Percentiles rank a stretch among this genome's conserved stretches.
These are phyloP conservation scores for Dioscorea cayenensis DNA, from an alignment of 116 monocot genomes.

Conservation along the genomic window DNA sequence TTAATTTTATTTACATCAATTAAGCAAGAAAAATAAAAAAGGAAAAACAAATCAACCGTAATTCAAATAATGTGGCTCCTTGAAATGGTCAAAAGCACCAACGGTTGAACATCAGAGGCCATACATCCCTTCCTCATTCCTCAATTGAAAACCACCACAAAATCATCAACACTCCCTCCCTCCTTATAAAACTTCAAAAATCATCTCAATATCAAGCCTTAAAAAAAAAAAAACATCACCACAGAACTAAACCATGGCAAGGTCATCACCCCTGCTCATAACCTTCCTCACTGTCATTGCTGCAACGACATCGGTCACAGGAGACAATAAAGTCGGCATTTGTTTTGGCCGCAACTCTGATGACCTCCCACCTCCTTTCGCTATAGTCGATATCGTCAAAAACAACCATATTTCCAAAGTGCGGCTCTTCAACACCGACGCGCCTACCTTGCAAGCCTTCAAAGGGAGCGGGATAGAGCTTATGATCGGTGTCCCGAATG, in stretches of 20 bases:
- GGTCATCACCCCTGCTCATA: slow-evolving; percentile 1
- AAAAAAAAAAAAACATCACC: neutral
- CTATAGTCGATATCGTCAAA: slow-evolving; percentile 8
- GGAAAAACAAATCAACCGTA: neutral
- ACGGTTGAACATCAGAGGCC: neutral
- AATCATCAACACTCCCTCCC: neutral
- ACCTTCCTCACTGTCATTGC: neutral
- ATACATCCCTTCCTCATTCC: neutral
- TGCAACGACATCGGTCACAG: neutral
- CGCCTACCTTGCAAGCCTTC: slow-evolving; percentile 18
- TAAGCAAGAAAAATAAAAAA: neutral
- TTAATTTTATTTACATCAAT: neutral
- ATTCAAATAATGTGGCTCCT: neutral
- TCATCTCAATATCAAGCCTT: neutral
- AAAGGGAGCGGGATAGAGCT: slow-evolving; percentile 18
- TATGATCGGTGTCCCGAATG: slow-evolving; percentile 33
- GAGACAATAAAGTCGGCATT: slow-evolving; percentile 11
- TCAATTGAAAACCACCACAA: neutral
- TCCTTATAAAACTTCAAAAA: neutral
- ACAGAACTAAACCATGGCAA: neutral
- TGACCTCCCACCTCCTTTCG: slow-evolving; percentile 18
- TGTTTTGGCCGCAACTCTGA: slow-evolving; percentile 29
- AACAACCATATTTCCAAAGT: slow-evolving; percentile 20
- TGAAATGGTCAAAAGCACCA: neutral
- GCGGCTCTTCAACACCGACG: slow-evolving; percentile 27